Percentiles rank a stretch among this genome's conserved stretches.
Conservation (phyloP, 2,329 filamentous ascomycete genomes). For the Scedosporium minutisporum region DNA sequence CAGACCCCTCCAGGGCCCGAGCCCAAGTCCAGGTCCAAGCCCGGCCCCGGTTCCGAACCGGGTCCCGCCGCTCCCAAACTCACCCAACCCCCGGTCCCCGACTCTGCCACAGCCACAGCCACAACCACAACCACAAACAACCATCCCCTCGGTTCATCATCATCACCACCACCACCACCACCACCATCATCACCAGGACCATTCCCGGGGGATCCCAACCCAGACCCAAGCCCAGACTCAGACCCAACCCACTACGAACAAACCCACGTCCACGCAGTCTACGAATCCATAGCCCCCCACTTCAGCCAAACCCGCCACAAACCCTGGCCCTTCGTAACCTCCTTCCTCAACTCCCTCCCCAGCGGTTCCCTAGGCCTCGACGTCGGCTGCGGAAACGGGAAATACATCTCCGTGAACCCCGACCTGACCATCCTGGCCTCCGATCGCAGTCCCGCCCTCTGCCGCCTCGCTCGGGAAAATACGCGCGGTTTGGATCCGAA, state of each 20-base stretch:
- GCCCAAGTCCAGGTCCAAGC: background rate
- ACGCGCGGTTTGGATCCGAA: constrained; percentile 15
- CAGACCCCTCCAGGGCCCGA: background rate
- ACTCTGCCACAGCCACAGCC: background rate
- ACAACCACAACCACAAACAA: background rate
- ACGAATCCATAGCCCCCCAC: constrained; percentile 76
- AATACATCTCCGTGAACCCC: constrained; percentile 76
- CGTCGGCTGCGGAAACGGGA: constrained; percentile 93
- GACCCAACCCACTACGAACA: constrained; percentile 54
- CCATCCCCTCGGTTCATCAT: background rate
- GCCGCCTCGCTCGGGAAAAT: constrained; percentile 33
- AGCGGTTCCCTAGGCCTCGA: constrained; percentile 76
- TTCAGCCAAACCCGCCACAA: constrained; percentile 71
- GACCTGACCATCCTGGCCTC: constrained; percentile 67
- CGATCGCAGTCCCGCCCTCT: constrained; percentile 58
- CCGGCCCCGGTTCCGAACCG: background rate
- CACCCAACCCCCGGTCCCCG: background rate
- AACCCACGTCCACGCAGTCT: constrained; percentile 82
- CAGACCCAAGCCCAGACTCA: constrained; percentile 13
- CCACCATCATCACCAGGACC: background rate
- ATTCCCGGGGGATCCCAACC: constrained; percentile 1
- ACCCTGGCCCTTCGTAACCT: constrained; percentile 87
- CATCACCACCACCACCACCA: background rate
- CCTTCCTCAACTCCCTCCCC: constrained; percentile 58
- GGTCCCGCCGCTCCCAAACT: background rate